These are phyloP conservation scores for Simmondsia chinensis DNA, from an alignment of 148 eudicot species.

Conservation along the genomic window DNA sequence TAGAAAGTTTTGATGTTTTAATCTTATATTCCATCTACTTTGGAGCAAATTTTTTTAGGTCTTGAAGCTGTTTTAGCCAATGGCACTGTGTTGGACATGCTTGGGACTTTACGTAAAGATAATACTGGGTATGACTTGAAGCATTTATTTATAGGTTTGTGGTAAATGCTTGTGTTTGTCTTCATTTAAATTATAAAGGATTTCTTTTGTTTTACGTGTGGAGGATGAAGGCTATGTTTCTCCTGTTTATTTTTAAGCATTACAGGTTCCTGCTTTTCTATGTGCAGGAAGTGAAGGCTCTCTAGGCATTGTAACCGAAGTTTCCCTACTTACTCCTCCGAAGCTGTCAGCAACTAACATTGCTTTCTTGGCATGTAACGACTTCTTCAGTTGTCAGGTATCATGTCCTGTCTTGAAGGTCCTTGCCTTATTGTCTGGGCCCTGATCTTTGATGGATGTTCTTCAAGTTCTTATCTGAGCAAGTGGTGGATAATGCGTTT, in stretches of 20 bases:
- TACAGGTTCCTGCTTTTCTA: slow-evolving; percentile 7
- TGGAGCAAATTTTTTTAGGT: slow-evolving; percentile 39
- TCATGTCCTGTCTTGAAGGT: too few species aligned
- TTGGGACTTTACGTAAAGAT: slow-evolving; percentile 91
- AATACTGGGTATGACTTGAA: slow-evolving; percentile 99
- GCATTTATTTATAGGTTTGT: slow-evolving; percentile 94
- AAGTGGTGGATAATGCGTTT: not conserved
- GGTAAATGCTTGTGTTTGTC: not conserved
- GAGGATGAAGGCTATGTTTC: not conserved
- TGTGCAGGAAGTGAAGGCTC: slow-evolving; percentile 92
- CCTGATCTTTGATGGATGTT: not conserved
- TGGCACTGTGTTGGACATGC: slow-evolving; percentile 93
- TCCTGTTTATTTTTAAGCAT: not conserved
- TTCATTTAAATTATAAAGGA: slow-evolving; percentile 1
- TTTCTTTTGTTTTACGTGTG: too few species aligned
- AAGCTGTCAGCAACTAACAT: slow-evolving; percentile 75
- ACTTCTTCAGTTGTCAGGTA: slow-evolving; percentile 93
- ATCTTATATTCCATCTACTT: slow-evolving; percentile 6
- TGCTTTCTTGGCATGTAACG: slow-evolving; percentile 91
- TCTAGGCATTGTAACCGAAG: slow-evolving; percentile 80
- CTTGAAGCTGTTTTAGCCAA: slow-evolving; percentile 87
- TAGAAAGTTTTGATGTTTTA: slow-evolving; percentile 2
- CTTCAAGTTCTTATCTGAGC: not conserved
- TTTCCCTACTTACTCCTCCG: slow-evolving; percentile 87
- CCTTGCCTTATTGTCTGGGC: too few species aligned